Base-by-base conservation (phyloP, 2,329 filamentous ascomycete genomes). In the Fusarium abutilonis region DNA sequence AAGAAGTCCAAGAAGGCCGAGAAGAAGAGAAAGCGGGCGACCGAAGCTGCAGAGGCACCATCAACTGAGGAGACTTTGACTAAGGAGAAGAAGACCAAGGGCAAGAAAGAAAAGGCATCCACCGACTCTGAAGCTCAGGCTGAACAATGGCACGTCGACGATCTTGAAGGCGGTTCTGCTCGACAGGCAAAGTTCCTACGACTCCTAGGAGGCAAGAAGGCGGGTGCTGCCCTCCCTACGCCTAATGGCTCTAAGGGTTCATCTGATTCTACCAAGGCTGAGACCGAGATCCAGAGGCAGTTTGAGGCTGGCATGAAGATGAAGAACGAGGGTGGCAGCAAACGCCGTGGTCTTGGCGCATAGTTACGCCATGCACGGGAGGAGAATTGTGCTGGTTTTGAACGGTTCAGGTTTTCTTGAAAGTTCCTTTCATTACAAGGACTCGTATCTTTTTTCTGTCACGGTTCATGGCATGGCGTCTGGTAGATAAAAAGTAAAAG, bases 181-280 rank as follows among this genome's bases (percentile, higher is more conserved):
- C 78, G 85, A 11, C 82, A 86, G 66, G 75, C 76, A 58, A 87
- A 87, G 73, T 86, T 86, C 59, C 72, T 86, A 67, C 78, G 82
- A 29, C 79, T 87, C 1, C 76, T 87, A 4, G 84, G 84, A 17
- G 82, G 76, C 3, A 83, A 80, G 59, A 84, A 82, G 71, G 74
- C 75, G 21, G 75, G 76, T 17, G 72, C 70, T 28, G 69, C 63
- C 14, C 72, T 69, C n/a, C 69, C 62, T 14, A 54, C 67, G 1
- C 50, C 56, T 40, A 35, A 38, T 28, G 34, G 43, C 21, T 49
- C 67, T 46, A 68, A 74, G 65, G 63, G 60, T 67, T 68, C 74
- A 67, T 66, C 72, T 8, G 70, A 74, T 60, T 77, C 72, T 34
- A 75, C 67, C 53, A 76, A 78, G 63, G 78, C 81, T 28, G 80